A percentile compares a stretch with the other conserved stretches of the same genome.
Evolutionary conservation across 192 early-diverging fungal genomes (phyloP).

Genomic region (Spizellomyces sp.): DNA sequence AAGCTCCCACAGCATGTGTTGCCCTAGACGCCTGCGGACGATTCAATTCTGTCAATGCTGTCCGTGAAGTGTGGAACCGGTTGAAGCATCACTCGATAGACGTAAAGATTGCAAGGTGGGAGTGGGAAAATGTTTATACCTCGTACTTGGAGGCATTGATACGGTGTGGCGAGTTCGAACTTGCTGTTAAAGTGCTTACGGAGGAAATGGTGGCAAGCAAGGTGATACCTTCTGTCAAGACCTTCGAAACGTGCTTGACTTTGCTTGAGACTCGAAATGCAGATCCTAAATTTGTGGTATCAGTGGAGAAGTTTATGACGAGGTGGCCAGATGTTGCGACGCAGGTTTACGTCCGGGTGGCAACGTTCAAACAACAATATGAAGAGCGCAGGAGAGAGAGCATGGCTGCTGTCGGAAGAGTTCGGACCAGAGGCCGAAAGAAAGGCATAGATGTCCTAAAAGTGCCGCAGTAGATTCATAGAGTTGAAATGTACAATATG

Average conservation of each 20-base stretch:
- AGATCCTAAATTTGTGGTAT: no score
- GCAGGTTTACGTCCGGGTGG: no score
- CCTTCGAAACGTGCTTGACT: slow-evolving; percentile 10
- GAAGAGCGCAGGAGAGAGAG: no score
- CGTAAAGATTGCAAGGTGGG: slow-evolving; percentile 8
- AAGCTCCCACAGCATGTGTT: slow-evolving; percentile 19
- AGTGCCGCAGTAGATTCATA: no score
- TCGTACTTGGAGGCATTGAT: slow-evolving; percentile 23
- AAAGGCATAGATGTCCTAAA: no score
- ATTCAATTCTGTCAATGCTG: neutral
- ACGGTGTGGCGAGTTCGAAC: slow-evolving; percentile 1
- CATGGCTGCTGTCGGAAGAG: no score
- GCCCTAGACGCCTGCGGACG: slow-evolving; percentile 19
- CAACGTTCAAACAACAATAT: no score
- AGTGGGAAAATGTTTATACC: slow-evolving; percentile 25
- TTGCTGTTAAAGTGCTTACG: slow-evolving; percentile 6
- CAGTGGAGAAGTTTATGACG: no score
- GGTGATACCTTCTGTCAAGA: slow-evolving; percentile 12
- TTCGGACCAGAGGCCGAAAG: no score
- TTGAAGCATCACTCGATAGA: neutral
- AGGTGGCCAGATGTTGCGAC: no score
- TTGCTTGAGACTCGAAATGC: neutral
- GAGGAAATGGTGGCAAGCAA: slow-evolving; percentile 5
- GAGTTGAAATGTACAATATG: no score
- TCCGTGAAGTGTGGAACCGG: slow-evolving; percentile 5